These are phyloP conservation scores for Pythium aphanidermatum DNA, from an alignment of 352 stramenopile genomes.

Conservation along the genomic window DNA sequence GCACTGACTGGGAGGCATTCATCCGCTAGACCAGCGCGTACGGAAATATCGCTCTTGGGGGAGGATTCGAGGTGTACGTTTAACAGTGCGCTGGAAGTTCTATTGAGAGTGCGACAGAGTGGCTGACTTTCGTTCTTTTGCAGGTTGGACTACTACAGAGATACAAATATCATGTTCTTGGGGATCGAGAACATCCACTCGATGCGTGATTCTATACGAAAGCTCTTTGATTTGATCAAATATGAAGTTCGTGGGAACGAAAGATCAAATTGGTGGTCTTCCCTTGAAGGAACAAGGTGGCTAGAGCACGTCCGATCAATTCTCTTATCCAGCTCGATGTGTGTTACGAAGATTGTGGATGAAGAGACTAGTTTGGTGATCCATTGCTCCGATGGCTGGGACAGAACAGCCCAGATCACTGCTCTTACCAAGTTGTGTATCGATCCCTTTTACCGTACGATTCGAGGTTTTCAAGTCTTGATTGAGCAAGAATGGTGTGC, in stretches of 20 bases:
- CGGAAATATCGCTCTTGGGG: slow-evolving; percentile 72
- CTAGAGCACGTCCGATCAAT: slow-evolving; percentile 77
- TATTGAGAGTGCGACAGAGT: no score
- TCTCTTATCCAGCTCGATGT: slow-evolving; percentile 87
- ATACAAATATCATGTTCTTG: slow-evolving; percentile 77
- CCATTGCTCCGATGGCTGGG: slow-evolving; percentile 99
- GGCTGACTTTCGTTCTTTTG: slow-evolving; percentile 19
- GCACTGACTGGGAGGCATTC: no score
- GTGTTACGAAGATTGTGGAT: slow-evolving; percentile 82
- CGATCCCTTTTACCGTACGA: slow-evolving; percentile 97
- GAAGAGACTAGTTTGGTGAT: slow-evolving; percentile 93
- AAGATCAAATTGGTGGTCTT: slow-evolving; percentile 73
- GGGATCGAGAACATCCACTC: slow-evolving; percentile 93
- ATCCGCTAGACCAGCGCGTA: slow-evolving; percentile 64
- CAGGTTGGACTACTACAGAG: slow-evolving; percentile 77
- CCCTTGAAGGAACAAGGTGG: slow-evolving; percentile 75
- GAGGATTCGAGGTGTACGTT: slow-evolving; percentile 81
- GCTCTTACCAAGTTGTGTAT: slow-evolving; percentile 94
- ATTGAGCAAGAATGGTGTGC: slow-evolving; percentile 99
- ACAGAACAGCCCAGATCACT: slow-evolving; percentile 96
- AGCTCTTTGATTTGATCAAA: slow-evolving; percentile 82
- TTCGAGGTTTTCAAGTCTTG: slow-evolving; percentile 94
- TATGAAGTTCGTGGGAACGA: slow-evolving; percentile 77
- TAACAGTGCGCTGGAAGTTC: no score
- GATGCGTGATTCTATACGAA: slow-evolving; percentile 82